Evolutionary conservation across 2,329 filamentous ascomycete genomes (phyloP).

Genomic region (Stemphylium vesicarium): DNA sequence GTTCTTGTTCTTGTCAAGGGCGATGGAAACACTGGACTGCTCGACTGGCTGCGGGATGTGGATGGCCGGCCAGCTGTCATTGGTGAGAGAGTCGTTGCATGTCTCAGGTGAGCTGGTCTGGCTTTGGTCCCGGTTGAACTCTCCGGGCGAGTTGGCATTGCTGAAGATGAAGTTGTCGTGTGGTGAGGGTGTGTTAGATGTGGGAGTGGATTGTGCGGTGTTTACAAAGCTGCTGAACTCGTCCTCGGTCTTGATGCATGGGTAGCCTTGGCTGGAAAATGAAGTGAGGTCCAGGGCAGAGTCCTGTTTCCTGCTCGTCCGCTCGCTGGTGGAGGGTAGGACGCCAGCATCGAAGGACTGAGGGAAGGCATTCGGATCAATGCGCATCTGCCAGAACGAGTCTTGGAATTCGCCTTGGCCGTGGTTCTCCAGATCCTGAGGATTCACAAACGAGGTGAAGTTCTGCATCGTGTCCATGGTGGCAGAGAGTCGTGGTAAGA

Average conservation of each 20-base stretch:
- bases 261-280: constrained; percentile 15
- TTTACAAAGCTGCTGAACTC: constrained; percentile 26
- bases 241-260: constrained; percentile 24
- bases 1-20: constrained; percentile 66
- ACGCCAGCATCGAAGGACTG: constrained; percentile 9
- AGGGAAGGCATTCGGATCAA: constrained; percentile 11
- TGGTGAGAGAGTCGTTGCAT: constrained; percentile 27
- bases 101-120: constrained; percentile 41
- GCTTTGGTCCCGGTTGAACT: constrained; percentile 37
- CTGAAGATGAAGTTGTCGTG: constrained; percentile 40
- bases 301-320: constrained; percentile 28
- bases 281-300: constrained; percentile 32
- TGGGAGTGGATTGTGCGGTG: constrained; percentile 29
- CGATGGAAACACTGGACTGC: constrained; percentile 28
- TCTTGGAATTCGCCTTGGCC: constrained; percentile 20
- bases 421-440: constrained; percentile 22
- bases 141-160: constrained; percentile 41
- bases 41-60: constrained; percentile 35
- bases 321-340: constrained; percentile 13
- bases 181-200: constrained; percentile 39
- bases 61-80: constrained; percentile 34
- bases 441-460: constrained; percentile 28
- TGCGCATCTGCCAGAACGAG: constrained; percentile 20
- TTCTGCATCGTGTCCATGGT: constrained; percentile 28
- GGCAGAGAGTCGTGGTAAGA: constrained; percentile 3